A percentile compares a stretch with the other conserved stretches of the same genome.
These are phyloP conservation scores for Cladosporium sp. DNA, from an alignment of 2,329 filamentous ascomycete genomes.

Conservation along the genomic window DNA sequence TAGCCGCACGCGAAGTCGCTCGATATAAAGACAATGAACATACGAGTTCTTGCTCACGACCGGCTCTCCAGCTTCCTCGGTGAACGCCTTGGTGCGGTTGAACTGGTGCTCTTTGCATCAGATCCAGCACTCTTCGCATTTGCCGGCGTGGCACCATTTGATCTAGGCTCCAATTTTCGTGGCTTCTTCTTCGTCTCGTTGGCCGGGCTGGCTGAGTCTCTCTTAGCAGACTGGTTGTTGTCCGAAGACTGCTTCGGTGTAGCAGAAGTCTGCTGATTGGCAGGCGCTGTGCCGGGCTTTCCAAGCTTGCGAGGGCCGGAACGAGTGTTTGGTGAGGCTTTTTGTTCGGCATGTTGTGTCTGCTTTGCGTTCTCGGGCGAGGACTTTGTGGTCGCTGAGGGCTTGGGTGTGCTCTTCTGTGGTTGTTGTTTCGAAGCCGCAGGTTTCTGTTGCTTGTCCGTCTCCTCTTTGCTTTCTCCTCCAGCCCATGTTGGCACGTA, in stretches of 20 bases:
- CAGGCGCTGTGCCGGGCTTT: not conserved
- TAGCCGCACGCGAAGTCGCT: not conserved
- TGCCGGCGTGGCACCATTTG: not conserved
- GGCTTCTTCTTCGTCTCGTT: conserved; percentile 6
- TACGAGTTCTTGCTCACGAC: not conserved
- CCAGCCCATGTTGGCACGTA: not conserved
- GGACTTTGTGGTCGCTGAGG: not conserved
- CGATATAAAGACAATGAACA: not conserved
- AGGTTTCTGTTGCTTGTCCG: conserved; percentile 1
- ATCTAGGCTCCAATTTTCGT: conserved; percentile 6
- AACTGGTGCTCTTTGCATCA: not conserved
- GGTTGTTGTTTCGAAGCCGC: not conserved
- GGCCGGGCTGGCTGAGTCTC: not conserved
- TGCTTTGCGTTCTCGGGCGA: not conserved
- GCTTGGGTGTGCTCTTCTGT: conserved; percentile 1
- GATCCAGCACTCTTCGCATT: not conserved
- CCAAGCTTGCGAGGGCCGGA: conserved; percentile 8
- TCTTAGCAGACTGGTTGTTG: not conserved
- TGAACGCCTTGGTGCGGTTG: not conserved
- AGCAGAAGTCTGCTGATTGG: not conserved
- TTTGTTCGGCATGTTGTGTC: not conserved
- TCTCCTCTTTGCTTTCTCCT: not conserved
- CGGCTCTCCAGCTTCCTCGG: conserved; percentile 12
- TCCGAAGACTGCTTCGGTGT: not conserved
- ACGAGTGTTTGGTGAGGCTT: not conserved